Evolutionary conservation across 2,329 filamentous ascomycete species (phyloP).

Genomic region (Calcarisporium arbuscula): DNA sequence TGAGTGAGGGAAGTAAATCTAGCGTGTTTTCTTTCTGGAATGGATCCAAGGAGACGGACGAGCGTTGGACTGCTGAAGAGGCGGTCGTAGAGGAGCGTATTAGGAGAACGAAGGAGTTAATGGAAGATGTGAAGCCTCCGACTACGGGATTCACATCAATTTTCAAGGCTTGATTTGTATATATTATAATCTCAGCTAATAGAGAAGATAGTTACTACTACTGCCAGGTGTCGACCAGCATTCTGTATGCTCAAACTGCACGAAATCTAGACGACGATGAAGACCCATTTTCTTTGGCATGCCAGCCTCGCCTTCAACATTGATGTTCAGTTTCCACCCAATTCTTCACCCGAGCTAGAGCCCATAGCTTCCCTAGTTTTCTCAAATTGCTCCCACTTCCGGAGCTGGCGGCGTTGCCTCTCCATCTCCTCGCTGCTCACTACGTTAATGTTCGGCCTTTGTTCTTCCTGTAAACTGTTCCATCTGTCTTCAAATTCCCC

Average conservation of each 20-base stretch:
- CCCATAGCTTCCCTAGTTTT: conserved; percentile 20
- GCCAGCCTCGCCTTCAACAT: no score
- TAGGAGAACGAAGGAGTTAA: conserved; percentile 43
- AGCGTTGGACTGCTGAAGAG: conserved; percentile 49
- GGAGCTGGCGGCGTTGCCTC: conserved; percentile 16
- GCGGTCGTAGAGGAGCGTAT: conserved; percentile 47
- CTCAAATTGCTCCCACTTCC: conserved; percentile 20
- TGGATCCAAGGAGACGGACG: conserved; percentile 27
- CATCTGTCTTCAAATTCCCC: conserved; percentile 21
- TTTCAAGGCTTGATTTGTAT: conserved; percentile 32
- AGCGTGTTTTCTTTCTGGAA: conserved; percentile 32
- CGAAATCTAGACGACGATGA: no score
- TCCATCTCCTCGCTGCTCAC: conserved; percentile 15
- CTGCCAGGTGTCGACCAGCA: no score
- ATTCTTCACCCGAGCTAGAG: conserved; percentile 17
- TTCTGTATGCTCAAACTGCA: no score
- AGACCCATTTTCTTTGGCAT: no score
- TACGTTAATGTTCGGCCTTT: conserved; percentile 20
- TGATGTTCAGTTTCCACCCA: conserved; percentile 4
- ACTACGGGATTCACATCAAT: conserved; percentile 25
- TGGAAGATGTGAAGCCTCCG: conserved; percentile 41
- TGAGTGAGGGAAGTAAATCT: conserved; percentile 25
- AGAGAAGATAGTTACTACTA: no score
- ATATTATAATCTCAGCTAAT: no score
- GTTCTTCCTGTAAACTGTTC: conserved; percentile 20